Percentiles rank a stretch among this genome's conserved stretches.
Conservation (phyloP, 225 moss, liverwort and hornwort genomes). For the Bryum argenteum region DNA sequence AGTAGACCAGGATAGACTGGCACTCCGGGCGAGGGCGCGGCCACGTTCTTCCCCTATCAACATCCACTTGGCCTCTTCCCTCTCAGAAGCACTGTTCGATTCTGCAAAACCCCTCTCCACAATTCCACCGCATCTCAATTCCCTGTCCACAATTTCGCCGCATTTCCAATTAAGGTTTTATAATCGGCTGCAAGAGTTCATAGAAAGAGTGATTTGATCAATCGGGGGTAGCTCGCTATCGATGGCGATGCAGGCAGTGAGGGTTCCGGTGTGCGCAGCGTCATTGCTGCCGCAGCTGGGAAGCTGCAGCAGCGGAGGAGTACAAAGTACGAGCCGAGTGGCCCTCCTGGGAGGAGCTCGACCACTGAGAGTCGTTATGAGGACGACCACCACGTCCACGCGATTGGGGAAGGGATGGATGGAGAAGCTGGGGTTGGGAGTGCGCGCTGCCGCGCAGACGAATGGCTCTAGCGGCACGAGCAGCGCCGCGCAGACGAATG, state of each 20-base stretch:
- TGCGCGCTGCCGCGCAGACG: slow-evolving; percentile 33
- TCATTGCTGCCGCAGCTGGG: slow-evolving; percentile 31
- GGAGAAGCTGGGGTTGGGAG: slow-evolving; percentile 68
- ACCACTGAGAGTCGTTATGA: not conserved
- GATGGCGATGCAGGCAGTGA: slow-evolving; percentile 48
- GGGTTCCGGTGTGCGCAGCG: slow-evolving; percentile 38
- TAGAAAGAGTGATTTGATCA: not conserved
- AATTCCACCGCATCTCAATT: not conserved
- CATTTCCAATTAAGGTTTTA: not conserved
- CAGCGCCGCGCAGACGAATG: slow-evolving; percentile 31
- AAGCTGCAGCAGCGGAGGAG: not conserved
- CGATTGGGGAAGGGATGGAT: slow-evolving; percentile 44
- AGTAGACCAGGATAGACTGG: not conserved
- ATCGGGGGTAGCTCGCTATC: not conserved
- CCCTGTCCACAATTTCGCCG: not conserved
- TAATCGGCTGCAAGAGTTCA: not conserved
- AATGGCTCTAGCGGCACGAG: slow-evolving; percentile 39
- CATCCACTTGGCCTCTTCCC: slow-evolving; percentile 30
- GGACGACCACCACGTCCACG: not conserved
- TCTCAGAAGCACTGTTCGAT: not conserved
- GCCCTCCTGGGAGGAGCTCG: slow-evolving; percentile 16
- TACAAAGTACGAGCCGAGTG: slow-evolving; percentile 21
- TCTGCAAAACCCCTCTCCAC: not conserved
- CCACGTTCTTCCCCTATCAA: slow-evolving; percentile 30
- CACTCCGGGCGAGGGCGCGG: not conserved